These are phyloP conservation scores for Neoboletus brunneissimus DNA, from an alignment of 768 basidiomycete genomes.

Conservation along the genomic window DNA sequence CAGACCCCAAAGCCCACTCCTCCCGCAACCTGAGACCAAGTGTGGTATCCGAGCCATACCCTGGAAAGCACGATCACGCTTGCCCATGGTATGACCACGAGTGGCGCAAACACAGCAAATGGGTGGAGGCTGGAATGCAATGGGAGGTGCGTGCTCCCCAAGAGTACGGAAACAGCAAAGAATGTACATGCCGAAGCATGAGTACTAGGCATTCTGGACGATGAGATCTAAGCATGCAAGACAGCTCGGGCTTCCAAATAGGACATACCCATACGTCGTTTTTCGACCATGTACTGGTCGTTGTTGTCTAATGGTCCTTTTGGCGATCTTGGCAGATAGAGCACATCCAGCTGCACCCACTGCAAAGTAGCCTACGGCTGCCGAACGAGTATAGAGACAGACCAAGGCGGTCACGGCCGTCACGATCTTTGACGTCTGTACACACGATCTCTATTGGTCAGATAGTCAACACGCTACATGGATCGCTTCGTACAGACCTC, in stretches of 20 bases:
- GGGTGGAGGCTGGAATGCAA: conserved; percentile 53
- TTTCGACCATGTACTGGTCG: conserved; percentile 53
- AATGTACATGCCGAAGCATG: conserved; percentile 70
- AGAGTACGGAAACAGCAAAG: conserved; percentile 56
- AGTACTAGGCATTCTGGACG: conserved; percentile 78
- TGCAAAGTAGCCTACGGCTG: conserved; percentile 58
- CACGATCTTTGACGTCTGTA: conserved; percentile 62
- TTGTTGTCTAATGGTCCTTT: conserved; percentile 59
- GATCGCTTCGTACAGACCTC: conserved; percentile 20
- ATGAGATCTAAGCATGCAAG: background rate
- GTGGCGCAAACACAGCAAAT: conserved; percentile 33
- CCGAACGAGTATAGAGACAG: conserved; percentile 60
- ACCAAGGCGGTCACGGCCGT: conserved; percentile 46
- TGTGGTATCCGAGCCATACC: conserved; percentile 77
- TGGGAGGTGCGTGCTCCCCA: conserved; percentile 58
- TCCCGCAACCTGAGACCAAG: conserved; percentile 61
- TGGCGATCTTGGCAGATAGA: conserved; percentile 58
- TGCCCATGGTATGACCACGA: conserved; percentile 56
- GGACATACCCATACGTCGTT: conserved; percentile 64
- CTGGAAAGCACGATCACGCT: conserved; percentile 57
- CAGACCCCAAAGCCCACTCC: conserved; percentile 55
- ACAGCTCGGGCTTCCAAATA: background rate
- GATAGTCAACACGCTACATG: background rate
- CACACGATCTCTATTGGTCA: conserved; percentile 1
- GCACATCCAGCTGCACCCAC: conserved; percentile 56